Evolutionary conservation across 2,329 filamentous ascomycete species (phyloP).

Genomic region (Talaromyces pinophilus): DNA sequence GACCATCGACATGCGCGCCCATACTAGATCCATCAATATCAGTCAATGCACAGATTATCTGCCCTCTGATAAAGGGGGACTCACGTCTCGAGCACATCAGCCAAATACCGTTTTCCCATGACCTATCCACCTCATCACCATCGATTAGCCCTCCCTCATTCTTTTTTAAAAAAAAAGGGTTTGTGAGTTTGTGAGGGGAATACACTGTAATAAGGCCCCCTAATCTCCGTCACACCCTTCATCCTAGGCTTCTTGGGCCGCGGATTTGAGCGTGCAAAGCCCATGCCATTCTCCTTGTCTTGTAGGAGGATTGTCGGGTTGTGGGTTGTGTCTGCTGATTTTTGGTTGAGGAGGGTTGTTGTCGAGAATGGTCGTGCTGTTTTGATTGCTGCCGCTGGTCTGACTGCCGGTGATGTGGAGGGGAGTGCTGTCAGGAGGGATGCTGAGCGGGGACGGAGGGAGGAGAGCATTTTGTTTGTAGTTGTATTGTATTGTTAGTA

Average conservation of each 20-base stretch:
- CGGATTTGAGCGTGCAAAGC: slow-evolving; percentile 54
- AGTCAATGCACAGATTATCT: not conserved
- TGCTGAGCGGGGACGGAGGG: not conserved
- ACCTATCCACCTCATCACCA: slow-evolving; percentile 30
- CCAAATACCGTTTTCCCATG: slow-evolving; percentile 56
- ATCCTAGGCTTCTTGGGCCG: slow-evolving; percentile 52
- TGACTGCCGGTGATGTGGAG: too few relatives aligned
- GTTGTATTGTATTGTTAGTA: not conserved
- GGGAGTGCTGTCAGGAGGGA: not conserved
- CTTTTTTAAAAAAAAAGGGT: too few relatives aligned
- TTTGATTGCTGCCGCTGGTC: not conserved
- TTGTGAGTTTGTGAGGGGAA: too few relatives aligned
- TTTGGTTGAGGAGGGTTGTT: not conserved
- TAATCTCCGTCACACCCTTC: slow-evolving; percentile 57
- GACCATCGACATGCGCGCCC: slow-evolving; percentile 56
- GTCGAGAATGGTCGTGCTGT: not conserved
- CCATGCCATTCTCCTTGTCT: slow-evolving; percentile 53
- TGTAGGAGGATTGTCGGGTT: slow-evolving; percentile 44
- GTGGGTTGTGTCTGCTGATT: not conserved
- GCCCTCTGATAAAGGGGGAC: not conserved
- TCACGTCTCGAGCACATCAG: slow-evolving; percentile 57
- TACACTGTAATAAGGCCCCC: slow-evolving; percentile 58
- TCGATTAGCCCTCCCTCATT: too few relatives aligned
- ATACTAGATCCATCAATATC: slow-evolving; percentile 39
- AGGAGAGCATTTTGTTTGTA: not conserved